Evolutionary conservation across 768 basidiomycete genomes (phyloP).

Genomic region (Pilatotrama ljubarskyi): DNA sequence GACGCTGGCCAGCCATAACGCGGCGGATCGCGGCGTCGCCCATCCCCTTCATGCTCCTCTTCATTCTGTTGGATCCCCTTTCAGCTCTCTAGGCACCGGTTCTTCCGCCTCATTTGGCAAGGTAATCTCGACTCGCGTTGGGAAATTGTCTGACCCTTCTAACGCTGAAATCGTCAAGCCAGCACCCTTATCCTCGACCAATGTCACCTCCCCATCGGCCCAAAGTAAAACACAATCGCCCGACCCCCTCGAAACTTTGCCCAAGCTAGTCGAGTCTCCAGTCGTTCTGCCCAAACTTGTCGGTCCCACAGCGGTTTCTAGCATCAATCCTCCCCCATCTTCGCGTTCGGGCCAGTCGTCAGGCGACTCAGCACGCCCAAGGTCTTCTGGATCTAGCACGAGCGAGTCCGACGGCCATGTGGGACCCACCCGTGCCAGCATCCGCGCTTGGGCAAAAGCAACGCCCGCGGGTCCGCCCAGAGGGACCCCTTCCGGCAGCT

Average conservation of each 20-base stretch:
- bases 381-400: neutral
- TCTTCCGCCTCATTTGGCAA: neutral
- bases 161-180: neutral
- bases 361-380: neutral
- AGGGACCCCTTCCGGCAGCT: neutral
- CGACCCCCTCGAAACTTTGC: neutral
- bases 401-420: constrained; percentile 7
- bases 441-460: constrained; percentile 16
- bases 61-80: neutral
- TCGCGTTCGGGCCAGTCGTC: neutral
- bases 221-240: neutral
- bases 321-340: neutral
- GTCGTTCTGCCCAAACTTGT: neutral
- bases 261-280: neutral
- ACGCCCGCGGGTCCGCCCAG: constrained; percentile 12
- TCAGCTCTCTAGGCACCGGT: neutral
- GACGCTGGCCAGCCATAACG: no score
- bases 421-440: constrained; percentile 16
- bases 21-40: no score
- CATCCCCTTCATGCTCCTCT: no score
- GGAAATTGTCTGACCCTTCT: neutral
- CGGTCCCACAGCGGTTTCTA: neutral
- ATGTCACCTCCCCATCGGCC: neutral
- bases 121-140: no score
- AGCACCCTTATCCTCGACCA: neutral